Evolutionary conservation across 257 asterid species (phyloP), one percentile per base, ranked within the genome.

Genomic region (Capsicum pubescens): DNA sequence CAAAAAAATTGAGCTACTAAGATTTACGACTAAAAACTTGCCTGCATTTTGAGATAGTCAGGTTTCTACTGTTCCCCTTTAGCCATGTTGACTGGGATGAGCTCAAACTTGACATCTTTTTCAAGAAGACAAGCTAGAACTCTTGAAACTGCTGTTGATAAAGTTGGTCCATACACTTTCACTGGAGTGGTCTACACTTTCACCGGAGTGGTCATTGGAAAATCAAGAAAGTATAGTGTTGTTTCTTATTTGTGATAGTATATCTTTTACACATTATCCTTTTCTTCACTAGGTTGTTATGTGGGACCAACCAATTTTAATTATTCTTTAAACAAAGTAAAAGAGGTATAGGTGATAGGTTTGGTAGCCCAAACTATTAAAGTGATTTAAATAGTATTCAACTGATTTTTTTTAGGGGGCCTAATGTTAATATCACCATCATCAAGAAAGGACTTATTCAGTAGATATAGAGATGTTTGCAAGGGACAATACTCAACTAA

Each of bases 1-100:
- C 3, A 8, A 11, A 21, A 5, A 15, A 63, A 21, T 39, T 61
- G 16, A 63, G 16, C 42, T 63, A 63, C 9, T 0, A 63, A 63
- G 69, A 63, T 11, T 9, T 54, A 2, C 2, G 14, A 1, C 0
- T 1, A 8, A 48, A 48, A 16, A 39, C 7, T 9, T 71, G 92
- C 98, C 95, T 95, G 98, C 79, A 93, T 88, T 82, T 92, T 95
- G 94, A 95, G 94, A 88, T 92, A 92, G 19, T 92, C 93, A n/a
- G 94, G 92, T 84, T 84, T 91, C 84, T 91, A 92, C 88, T 95
- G 98, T 83, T 94, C 97, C 50, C 90, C 95, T 88, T 88, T 93
- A 84, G 94, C 91, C 94, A 94, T 91, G 85, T 90, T 91, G 48
- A 94, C 90, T 0, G 97, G 93, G 44, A 88, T 76, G 90, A 94